phyloP scores from a whole-genome alignment of 1,139 yeast genomes.

The Lodderomyces parapsilosis region DNA sequence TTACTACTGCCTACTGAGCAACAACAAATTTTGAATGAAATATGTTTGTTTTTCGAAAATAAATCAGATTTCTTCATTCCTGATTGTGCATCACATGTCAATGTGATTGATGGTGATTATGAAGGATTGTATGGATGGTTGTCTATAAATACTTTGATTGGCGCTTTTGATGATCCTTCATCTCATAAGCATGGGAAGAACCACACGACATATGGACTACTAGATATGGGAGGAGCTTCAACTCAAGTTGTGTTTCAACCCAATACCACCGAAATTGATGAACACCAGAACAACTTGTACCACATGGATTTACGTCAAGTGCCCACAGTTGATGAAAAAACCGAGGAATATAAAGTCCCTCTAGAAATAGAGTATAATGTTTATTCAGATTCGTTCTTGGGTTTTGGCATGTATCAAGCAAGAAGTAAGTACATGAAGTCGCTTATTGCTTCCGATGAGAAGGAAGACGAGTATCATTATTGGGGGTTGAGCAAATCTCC shows the following conservation, averaged over 20 bases:
- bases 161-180: slow-evolving; percentile 51
- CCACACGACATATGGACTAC: slow-evolving; percentile 66
- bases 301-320: slow-evolving; percentile 47
- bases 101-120: slow-evolving; percentile 70
- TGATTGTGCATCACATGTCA: slow-evolving; percentile 58
- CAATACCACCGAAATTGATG: slow-evolving; percentile 50
- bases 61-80: slow-evolving; percentile 59
- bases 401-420: slow-evolving; percentile 76
- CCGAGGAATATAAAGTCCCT: slow-evolving; percentile 16
- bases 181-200: slow-evolving; percentile 51
- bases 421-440: slow-evolving; percentile 47
- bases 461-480: slow-evolving; percentile 16
- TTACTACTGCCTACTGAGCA: slow-evolving; percentile 58
- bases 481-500: slow-evolving; percentile 24
- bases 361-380: slow-evolving; percentile 43
- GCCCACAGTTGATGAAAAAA: slow-evolving; percentile 15
- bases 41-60: slow-evolving; percentile 54
- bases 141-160: slow-evolving; percentile 67
- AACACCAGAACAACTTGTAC: slow-evolving; percentile 56
- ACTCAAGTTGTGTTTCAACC: slow-evolving; percentile 84
- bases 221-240: slow-evolving; percentile 90
- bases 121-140: slow-evolving; percentile 88
- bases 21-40: slow-evolving; percentile 44
- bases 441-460: slow-evolving; percentile 27
- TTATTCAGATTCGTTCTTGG: slow-evolving; percentile 72